A percentile compares a stretch with the other conserved stretches of the same genome.
Evolutionary conservation across 2,329 filamentous ascomycete species (phyloP).

Genomic region (Clonostachys rosea): DNA sequence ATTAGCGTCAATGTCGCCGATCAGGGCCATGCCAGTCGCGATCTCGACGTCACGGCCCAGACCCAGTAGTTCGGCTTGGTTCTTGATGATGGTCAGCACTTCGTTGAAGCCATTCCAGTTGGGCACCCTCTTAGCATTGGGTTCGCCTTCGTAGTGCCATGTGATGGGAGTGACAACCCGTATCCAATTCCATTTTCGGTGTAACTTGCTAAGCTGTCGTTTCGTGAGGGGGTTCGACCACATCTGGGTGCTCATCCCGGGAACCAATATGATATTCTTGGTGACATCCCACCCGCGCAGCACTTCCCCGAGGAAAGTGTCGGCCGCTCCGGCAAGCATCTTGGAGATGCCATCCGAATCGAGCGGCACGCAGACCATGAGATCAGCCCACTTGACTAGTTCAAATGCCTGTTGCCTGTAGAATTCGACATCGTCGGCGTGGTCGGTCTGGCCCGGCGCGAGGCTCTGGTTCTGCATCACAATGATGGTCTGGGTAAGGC

Average conservation of each 20-base stretch:
- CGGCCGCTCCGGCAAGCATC: constrained; percentile 81
- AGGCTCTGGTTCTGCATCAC: constrained; percentile 50
- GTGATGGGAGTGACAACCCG: constrained; percentile 75
- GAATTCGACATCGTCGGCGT: constrained; percentile 44
- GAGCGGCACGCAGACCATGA: constrained; percentile 79
- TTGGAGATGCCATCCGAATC: constrained; percentile 80
- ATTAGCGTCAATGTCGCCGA: constrained; percentile 22
- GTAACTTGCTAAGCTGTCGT: constrained; percentile 79
- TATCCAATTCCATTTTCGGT: constrained; percentile 83
- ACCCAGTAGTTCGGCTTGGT: constrained; percentile 70
- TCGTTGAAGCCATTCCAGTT: constrained; percentile 65
- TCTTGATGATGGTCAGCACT: constrained; percentile 69
- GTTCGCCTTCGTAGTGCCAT: constrained; percentile 67
- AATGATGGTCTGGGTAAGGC: constrained; percentile 58
- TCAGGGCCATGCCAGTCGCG: constrained; percentile 30
- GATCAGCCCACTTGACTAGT: constrained; percentile 81
- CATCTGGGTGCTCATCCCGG: constrained; percentile 84
- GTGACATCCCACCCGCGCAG: constrained; percentile 82
- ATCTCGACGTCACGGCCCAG: constrained; percentile 68
- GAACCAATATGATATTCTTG: constrained; percentile 80
- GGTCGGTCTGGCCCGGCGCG: constrained; percentile 18
- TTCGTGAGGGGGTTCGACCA: constrained; percentile 89
- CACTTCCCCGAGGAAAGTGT: constrained; percentile 75
- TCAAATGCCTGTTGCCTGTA: constrained; percentile 52
- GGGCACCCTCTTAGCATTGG: constrained; percentile 45